Evolutionary conservation across 441 rosid genomes (phyloP), one percentile per base, ranked within the genome.

Genomic region (Gossypium schwendimanii): DNA sequence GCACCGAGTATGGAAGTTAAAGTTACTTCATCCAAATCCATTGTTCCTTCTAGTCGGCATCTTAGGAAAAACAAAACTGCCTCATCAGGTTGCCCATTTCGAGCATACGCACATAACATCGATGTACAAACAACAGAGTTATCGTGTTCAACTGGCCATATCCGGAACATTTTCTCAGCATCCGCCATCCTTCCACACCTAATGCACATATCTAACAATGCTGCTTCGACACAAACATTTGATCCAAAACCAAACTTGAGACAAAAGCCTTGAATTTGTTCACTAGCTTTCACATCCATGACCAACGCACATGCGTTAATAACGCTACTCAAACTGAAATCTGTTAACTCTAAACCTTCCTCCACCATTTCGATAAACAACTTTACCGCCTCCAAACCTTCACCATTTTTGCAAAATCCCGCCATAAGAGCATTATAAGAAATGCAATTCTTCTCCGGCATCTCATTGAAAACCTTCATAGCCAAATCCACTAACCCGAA

Each of bases 111-210:
- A 81, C 95, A 82, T 11, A 92, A 53, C 69, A 92, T 85, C 9
- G 97, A 90, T 52, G 97, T 94, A 14, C 71, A 84, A 63, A 84
- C 77, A 54, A 90, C 76, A 0, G 89, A 81, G 75, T 23, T 84
- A 71, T 79, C 87, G 24, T 61, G 47, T 62, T 85, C 79, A 52
- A 77, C 75, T n/a, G 93, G 86, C 91, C 88, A 84, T 18, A 58
- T 81, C 10, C 26, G 52, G 76, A 84, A 87, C 80, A 94, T 85
- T 79, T 82, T 86, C 54, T 83, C 85, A 45, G 97, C 97, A 81
- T 89, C 94, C 1, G 21, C 75, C 88, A 89, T 88, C 78, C 96
- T 86, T 70, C 86, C 96, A 80, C 97, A 94, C 81, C 84, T 88
- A 39, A 89, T 77, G 81, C 84, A 89, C 96, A 90, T 91, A 79